Evolutionary conservation across 1,284 basidiomycete genomes (phyloP), one percentile per base, ranked within the genome.

Genomic region (Ceratobasidium sp.): DNA sequence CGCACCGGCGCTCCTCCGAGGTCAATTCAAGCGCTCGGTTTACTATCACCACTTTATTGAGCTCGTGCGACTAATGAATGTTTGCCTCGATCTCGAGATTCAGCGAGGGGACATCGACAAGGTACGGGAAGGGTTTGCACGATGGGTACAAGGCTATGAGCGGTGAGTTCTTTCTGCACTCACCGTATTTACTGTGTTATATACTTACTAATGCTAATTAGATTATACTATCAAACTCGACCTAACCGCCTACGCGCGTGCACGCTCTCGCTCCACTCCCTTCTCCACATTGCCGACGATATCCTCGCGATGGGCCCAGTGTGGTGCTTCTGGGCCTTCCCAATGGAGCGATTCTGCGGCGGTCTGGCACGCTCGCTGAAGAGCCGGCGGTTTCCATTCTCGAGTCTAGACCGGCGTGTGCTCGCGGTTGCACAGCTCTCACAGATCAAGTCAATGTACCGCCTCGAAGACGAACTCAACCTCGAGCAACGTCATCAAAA

Each of bases 91-190:
- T 68, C 86, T 86, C 67, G 82, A 85, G 71, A 81, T 87, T n/a
- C 81, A 82, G 0, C 17, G 74, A 0, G 80, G 77, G 0, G 84
- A 88, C 17, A 79, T 87, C 9, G 75, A 81, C 0, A 54, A 76
- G 1, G 56, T 88, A 0, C 73, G 82, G 0, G 22, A 59, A 1
- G 85, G 84, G 0, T 85, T 88, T 70, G 77, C 80, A 0, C 17
- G 77, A 4, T 89, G 87, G 87, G 86, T 88, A 0, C 2, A 80
- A 51, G 75, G 83, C 7, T 89, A 86, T 78, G 86, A 88, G 81
- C 66, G 76, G 87, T 87, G 68, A 9, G 80, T 80, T 46, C 52
- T 19, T 67, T 40, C 25, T 19, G 56, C 13, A 40, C 68, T 68
- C n/a, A n/a, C 29, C 19, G n/a, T 40, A 22, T 52, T 22, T 34